Percentiles rank a stretch among this genome's conserved stretches.
Evolutionary conservation across 2,329 filamentous ascomycete species (phyloP).

Genomic region (Aspergillus ochraceoroseus): DNA sequence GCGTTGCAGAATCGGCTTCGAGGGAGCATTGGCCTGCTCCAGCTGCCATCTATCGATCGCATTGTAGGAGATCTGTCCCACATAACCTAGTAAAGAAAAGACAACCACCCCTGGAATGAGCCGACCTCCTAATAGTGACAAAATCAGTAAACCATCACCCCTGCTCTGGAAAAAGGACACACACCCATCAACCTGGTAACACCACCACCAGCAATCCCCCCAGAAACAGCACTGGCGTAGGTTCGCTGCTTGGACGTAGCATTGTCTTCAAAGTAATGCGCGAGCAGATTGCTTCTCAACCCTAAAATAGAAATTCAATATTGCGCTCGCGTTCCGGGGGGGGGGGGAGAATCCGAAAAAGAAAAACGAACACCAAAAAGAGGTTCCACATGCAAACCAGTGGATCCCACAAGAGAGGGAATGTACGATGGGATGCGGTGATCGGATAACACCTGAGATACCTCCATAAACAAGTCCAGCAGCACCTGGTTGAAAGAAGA

Average conservation of each 20-base stretch:
- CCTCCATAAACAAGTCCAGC: slow-evolving; percentile 62
- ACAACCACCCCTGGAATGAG: slow-evolving; percentile 55
- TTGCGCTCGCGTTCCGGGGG: slow-evolving; percentile 2
- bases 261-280: slow-evolving; percentile 47
- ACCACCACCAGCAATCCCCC: slow-evolving; percentile 59
- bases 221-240: slow-evolving; percentile 65
- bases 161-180: slow-evolving; percentile 8
- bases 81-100: slow-evolving; percentile 54
- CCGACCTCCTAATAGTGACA: slow-evolving; percentile 48
- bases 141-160: slow-evolving; percentile 10
- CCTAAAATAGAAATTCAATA: slow-evolving; percentile 35
- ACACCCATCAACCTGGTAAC: slow-evolving; percentile 55
- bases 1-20: slow-evolving; percentile 46
- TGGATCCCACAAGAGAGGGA: slow-evolving; percentile 68
- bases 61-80: slow-evolving; percentile 56
- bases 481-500: slow-evolving; percentile 22
- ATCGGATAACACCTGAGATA: slow-evolving; percentile 65
- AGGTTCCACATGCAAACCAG: slow-evolving; percentile 72
- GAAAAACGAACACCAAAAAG: slow-evolving; percentile 64
- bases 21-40: slow-evolving; percentile 32
- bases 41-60: slow-evolving; percentile 47
- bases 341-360: neutral
- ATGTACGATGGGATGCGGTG: slow-evolving; percentile 62
- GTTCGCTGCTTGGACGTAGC: slow-evolving; percentile 57
- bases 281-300: slow-evolving; percentile 44